phyloP scores from a whole-genome alignment of 192 early-diverging fungal genomes.

The Linderina pennispora region DNA sequence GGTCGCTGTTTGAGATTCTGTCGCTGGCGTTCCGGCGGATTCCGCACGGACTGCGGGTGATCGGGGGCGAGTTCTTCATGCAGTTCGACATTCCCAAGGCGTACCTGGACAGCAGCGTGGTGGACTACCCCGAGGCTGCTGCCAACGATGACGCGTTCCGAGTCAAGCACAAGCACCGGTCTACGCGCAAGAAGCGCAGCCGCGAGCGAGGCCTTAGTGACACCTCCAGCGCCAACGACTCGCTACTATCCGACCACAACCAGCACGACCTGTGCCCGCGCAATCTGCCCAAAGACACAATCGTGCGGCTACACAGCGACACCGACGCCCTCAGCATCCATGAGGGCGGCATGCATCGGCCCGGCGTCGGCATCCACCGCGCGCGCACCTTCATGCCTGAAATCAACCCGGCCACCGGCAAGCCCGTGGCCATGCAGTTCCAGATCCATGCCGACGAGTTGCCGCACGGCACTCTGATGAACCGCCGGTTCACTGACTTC shows the following conservation, averaged over 20 bases:
- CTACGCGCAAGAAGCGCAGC: background rate
- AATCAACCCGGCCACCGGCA: constrained; percentile 5
- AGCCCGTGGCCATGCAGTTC: constrained; percentile 21
- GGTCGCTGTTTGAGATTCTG: constrained; percentile 29
- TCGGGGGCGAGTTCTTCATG: constrained; percentile 21
- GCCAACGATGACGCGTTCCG: constrained; percentile 16
- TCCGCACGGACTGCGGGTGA: constrained; percentile 5
- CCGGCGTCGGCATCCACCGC: background rate
- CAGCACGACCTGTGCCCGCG: constrained; percentile 9
- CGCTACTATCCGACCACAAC: background rate
- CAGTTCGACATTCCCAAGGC: constrained; percentile 25
- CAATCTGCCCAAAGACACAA: background rate
- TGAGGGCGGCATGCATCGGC: background rate
- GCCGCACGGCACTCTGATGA: constrained; percentile 28
- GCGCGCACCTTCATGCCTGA: constrained; percentile 12
- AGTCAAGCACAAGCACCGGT: background rate
- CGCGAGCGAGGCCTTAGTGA: no score
- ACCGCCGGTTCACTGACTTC: constrained; percentile 31
- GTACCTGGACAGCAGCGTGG: constrained; percentile 22
- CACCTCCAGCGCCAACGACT: background rate
- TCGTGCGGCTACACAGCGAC: background rate
- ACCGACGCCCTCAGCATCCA: background rate
- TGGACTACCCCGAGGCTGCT: constrained; percentile 14
- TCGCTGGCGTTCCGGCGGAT: background rate
- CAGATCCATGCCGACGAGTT: constrained; percentile 22